Evolutionary conservation across 164 flowering plant genomes (phyloP), one percentile per base, ranked within the genome.

Genomic region (Vitis cinerea): DNA sequence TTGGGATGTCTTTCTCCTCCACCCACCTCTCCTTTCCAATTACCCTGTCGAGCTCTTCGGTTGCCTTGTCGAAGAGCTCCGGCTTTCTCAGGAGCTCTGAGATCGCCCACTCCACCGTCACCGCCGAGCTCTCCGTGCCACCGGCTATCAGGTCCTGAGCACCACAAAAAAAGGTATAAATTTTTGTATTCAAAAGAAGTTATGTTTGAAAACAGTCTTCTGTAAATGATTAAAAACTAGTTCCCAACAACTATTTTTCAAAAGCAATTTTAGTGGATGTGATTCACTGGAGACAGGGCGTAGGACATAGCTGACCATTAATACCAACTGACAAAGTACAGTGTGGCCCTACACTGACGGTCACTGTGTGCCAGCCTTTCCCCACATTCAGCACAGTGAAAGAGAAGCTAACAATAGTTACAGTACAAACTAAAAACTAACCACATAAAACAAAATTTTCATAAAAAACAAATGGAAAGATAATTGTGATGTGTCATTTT

Each of bases 21-120:
- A 88, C 91, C 91, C 90, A 84, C 61, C 88, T 74, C 8, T 86
- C 85, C 57, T 58, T 77, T 9, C 97, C 98, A 0, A 90, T 80
- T 13, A 90, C 91, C 10, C 82, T 66, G 47, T 90, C 95, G 0
- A 93, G 88, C 61, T 93, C 98, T 64, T 90, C 87, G 0, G 80
- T 74, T 0, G 92, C 97, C 65, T 80, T 86, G 5, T 77, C 56
- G 50, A 87, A 69, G 0, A 85, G 63, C 17, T 86, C 72, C 0
- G 98, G 97, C 37, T 79, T 80, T n/a, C 64, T 83, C 44, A 91
- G 30, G 27, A 93, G 77, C 73, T 90, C 93, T 0, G 91, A 78
- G 0, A 93, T 74, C 1, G 95, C 92, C 98, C 98, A 93, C 73
- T 93, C 97, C 4, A 89, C 86, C 0, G 88, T 86, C 71, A 86